Evolutionary conservation across 306 rosid genomes (phyloP), one percentile per base, ranked within the genome.

Genomic region (Cicer pinnatifidum): DNA sequence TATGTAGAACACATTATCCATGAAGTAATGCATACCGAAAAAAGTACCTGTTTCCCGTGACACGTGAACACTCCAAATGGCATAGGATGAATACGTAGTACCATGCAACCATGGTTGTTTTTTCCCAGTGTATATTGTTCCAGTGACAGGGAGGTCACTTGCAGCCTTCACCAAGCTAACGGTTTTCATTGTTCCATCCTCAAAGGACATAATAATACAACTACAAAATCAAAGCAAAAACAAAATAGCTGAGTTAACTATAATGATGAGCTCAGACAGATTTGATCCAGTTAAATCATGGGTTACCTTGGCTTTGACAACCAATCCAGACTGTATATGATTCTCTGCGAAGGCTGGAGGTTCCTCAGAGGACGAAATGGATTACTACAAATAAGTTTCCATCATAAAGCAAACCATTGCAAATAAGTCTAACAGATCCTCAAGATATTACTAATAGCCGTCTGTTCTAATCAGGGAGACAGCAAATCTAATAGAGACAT

Each of bases 281-380:
- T 45, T 69, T 51, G 48, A 46, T 66, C 39, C 62, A 59, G 61
- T 46, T 54, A 59, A 67, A 62, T 43, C 20, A 65, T 47, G 35
- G 52, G 61, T 67, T 87, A 94, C 98, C 97, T 89, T 44, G 99
- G 95, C 44, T 88, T 75, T 16, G 92, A 76, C 74, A 87, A 80
- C 99, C 99, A 91, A 82, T 91, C 96, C 78, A 89, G 70, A 82
- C 99, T 80, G 79, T 91, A 88, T 76, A 91, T 87, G 78, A 83
- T 87, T 88, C 85, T 85, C 56, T 90, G 88, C 15, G 71, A 79
- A 67, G 89, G 87, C 64, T 85, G 87, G 73, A 93, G 80, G 50
- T 78, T 85, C 91, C 97, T 85, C 87, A 94, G 71, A 75, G 97
- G 97, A 47, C 83, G 91, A 81, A 86, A 94, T 73, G 95, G 97